Evolutionary conservation across 768 basidiomycete genomes (phyloP), one percentile per base, ranked within the genome.

Genomic region (Holtermannia corniformis): DNA sequence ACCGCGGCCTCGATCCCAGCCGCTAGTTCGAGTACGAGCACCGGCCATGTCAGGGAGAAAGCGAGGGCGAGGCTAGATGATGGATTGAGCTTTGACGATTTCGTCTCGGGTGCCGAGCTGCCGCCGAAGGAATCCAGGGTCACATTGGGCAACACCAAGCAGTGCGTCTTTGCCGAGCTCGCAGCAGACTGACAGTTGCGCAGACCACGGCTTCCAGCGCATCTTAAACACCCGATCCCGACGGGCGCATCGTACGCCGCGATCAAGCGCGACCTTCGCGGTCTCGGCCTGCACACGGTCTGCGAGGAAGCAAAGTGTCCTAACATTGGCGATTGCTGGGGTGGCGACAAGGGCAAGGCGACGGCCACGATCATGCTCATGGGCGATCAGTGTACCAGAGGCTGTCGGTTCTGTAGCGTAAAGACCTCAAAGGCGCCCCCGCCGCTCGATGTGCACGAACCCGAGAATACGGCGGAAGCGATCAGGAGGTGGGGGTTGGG

Each of bases 261-360:
- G 65, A 96, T 99, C 59, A 96, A 93, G 79, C 87, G 85, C 60
- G 95, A 99, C 72, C 78, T 99, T 13, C 78, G 95, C 49, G 93
- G 92, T 1, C 79, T 99, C 1, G 81, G 81, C 5, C 76, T 99
- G 45, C 90, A 95, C 65, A 99, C 95, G 0, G 95, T 99, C 1
- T 99, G 95, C 65, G 95, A 99, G 73, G 95, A 99, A 71, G 95
- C 95, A 28, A 80, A 92, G 57, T 99, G 95, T 76, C 95, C 95
- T 0, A 99, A 99, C 65, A 96, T 99, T 51, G 95, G 93, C n/a
- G 93, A 97, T 66, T 99, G 95, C 65, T 99, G 95, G 95, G 90
- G 95, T 41, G 91, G 91, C 7, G 74, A 73, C 24, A 82, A 84
- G 60, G 82, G 82, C 54, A 80, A 81, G 46, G 95, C 95, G 21